Evolutionary conservation across 177 flowering plant genomes (phyloP), one percentile per base, ranked within the genome.

Genomic region (Vitis hybrid): DNA sequence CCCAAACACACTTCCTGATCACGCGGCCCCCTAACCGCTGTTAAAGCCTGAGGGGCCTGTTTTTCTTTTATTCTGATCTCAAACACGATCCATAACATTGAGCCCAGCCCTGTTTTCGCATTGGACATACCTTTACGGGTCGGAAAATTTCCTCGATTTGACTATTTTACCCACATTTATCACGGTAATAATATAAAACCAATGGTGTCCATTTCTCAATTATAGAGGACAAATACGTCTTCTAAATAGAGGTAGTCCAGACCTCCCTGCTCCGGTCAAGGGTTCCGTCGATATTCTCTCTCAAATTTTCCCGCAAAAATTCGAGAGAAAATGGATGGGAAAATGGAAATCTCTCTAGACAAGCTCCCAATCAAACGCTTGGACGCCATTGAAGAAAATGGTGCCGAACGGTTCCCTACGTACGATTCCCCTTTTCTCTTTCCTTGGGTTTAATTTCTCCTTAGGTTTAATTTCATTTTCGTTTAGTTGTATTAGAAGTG

Each of bases 351-450:
- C 62, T 93, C 98, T 2, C 77, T 95, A 32, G 98, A 95, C 76
- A 95, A 90, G 81, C 99, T 95, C 46, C 98, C 97, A 9, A 74
- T 95, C 56, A 95, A 88, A 73, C 92, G 98, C 57, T 72, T 93
- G 52, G 96, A 91, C 0, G 64, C 82, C 72, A 88, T 95, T 15
- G 97, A 95, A 70, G 99, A 95, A 63, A 86, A 80, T 57, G 99
- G 99, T 52, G 4, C 69, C 72, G 99, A 95, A 77, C 83, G 86
- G 60, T 93, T 87, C 65, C 91, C 94, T 15, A 56, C 85, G 97
- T 93, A 82, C 30, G 78, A n/a, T 57, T 66, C 52, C 50, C 18
- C 19, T 46, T 72, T 11, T 17, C 21, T 30, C 12, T 50, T 69
- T 50, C 14, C 30, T 15, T 24, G 10, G 17, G n/a, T 46, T 61